These are phyloP conservation scores for Leptodontidium sp. DNA, from an alignment of 2,329 filamentous ascomycete species.

Conservation along the genomic window DNA sequence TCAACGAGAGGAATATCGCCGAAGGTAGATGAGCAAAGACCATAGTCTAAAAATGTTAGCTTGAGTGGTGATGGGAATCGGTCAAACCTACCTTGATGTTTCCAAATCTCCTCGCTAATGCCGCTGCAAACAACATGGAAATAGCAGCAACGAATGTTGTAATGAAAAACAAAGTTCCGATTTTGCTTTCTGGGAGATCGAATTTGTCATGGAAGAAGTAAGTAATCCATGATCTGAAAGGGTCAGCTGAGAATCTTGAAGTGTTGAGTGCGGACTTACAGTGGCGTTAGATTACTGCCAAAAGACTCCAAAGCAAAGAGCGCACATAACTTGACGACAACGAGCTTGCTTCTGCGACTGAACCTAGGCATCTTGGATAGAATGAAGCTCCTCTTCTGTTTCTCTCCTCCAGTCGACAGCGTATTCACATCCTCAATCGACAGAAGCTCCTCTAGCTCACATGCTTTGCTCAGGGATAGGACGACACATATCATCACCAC, in stretches of 20 bases:
- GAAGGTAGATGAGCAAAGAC: conserved; percentile 78
- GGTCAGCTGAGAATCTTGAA: conserved; percentile 47
- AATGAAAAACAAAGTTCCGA: conserved; percentile 63
- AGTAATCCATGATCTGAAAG: conserved; percentile 63
- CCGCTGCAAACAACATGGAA: conserved; percentile 61
- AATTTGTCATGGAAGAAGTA: conserved; percentile 62
- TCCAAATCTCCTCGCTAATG: conserved; percentile 61
- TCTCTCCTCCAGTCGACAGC: conserved; percentile 22
- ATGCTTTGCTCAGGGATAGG: conserved; percentile 51
- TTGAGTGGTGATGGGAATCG: neutral
- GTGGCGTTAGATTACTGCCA: conserved; percentile 72
- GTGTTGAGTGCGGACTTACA: conserved; percentile 52
- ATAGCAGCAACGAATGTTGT: conserved; percentile 59
- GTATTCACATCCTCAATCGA: conserved; percentile 26
- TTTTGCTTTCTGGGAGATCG: conserved; percentile 54
- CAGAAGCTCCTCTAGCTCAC: conserved; percentile 48
- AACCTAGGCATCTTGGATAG: conserved; percentile 60
- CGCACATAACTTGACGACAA: conserved; percentile 68
- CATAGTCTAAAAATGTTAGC: conserved; percentile 63
- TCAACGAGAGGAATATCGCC: conserved; percentile 68
- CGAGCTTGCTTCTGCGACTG: conserved; percentile 58
- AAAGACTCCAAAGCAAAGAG: conserved; percentile 75
- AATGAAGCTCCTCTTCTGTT: conserved; percentile 35
- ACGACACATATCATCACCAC: conserved; percentile 58
- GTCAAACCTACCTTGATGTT: conserved; percentile 64